phyloP scores from a whole-genome alignment of 805 yeast genomes.

The Starmerella stigmatis region DNA sequence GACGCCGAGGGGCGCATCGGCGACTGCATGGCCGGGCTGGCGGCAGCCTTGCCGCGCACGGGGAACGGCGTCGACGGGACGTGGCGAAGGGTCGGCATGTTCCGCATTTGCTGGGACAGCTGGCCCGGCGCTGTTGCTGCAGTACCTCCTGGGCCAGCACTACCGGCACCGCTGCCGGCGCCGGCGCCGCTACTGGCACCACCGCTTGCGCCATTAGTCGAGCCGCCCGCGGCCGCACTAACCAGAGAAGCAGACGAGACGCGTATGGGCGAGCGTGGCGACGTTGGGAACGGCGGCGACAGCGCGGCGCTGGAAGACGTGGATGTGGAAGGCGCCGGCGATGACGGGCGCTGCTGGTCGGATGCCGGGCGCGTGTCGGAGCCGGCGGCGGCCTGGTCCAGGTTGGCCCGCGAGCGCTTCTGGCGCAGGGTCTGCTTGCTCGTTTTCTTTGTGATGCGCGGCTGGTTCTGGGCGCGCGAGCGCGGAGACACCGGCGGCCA shows the following conservation, averaged over 20 bases:
- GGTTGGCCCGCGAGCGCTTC: slow-evolving; percentile 13
- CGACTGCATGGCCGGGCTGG: slow-evolving; percentile 20
- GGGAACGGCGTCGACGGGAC: background rate
- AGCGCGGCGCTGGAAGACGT: background rate
- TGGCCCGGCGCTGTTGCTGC: background rate
- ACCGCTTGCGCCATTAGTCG: background rate
- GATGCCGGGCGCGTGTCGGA: background rate
- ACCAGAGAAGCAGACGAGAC: background rate
- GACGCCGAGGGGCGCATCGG: slow-evolving; percentile 10
- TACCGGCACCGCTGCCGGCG: background rate
- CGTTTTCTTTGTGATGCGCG: slow-evolving; percentile 20
- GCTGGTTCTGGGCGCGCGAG: slow-evolving; percentile 5
- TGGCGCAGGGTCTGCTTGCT: slow-evolving; percentile 16
- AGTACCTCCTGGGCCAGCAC: too few relatives aligned
- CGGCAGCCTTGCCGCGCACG: slow-evolving; percentile 14
- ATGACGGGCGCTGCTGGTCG: background rate
- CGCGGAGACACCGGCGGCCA: slow-evolving; percentile 15
- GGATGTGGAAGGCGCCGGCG: slow-evolving; percentile 1
- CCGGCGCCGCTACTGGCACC: too few relatives aligned
- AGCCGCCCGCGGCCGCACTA: background rate
- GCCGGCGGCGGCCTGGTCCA: slow-evolving; percentile 2
- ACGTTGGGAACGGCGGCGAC: background rate
- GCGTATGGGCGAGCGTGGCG: slow-evolving; percentile 1
- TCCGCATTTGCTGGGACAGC: background rate
- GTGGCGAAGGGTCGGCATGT: background rate